Evolutionary conservation across 2,329 filamentous ascomycete genomes (phyloP), one percentile per base, ranked within the genome.

Genomic region (Scleromitrula shiraiana): DNA sequence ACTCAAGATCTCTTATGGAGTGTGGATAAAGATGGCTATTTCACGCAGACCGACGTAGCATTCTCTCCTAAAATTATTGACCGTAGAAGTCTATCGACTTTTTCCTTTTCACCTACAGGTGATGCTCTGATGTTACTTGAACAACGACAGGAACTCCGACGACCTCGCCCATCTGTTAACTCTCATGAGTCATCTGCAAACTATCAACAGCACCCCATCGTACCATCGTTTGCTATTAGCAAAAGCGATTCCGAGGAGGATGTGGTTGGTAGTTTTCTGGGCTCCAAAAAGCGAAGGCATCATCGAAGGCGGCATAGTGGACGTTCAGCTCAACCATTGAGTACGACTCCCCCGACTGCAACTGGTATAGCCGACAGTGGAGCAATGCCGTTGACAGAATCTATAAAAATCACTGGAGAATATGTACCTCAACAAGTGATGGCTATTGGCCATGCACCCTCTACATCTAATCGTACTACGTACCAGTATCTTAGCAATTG

Each of bases 181-280:
- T 64, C 43, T 2, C 51, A 60, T 14, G 58, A 58, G 15, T 36
- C 51, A 5, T 56, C 57, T 22, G 52, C 59, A 10, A 51, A 46
- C 22, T 57, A 56, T 49, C 48, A 56, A 20, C 55, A 76, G 0
- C 77, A 70, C 43, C 70, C 74, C 1, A 70, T 66, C 14, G 68
- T 69, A 0, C 72, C 72, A 5, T 69, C 73, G 57, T 65, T 80
- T 19, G 77, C 74, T 55, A 70, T 76, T 45, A 81, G 76, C 56
- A 72, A 73, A 38, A 83, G 78, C 55, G 79, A 83, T 54, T 83
- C 80, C 0, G 80, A 83, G 57, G 80, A 83, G 53, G 80, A 83
- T 43, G 76, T 77, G 0, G 68, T 81, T 5, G 76, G 75, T 3
- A 80, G 70, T 51, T 83, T 83, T 57, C 63, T 83, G 2, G 74